Evolutionary conservation across 2,329 filamentous ascomycete genomes (phyloP).

Genomic region (Calonectria multiphialidica): DNA sequence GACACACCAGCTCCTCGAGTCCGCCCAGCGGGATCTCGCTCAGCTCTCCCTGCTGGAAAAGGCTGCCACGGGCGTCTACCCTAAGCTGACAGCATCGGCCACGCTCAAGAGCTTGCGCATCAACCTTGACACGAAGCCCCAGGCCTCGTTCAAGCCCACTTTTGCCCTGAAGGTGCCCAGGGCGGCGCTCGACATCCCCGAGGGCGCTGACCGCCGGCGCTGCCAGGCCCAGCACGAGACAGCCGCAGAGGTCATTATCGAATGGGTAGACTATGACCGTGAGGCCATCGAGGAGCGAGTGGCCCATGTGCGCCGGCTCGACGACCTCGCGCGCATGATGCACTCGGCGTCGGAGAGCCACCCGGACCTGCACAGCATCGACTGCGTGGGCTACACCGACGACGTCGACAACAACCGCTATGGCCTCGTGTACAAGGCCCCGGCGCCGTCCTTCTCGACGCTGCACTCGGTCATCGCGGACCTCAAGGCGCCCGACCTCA

Average conservation of each 20-base stretch:
- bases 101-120: conserved; percentile 60
- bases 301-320: conserved; percentile 57
- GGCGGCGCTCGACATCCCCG: conserved; percentile 43
- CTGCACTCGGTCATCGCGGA: conserved; percentile 55
- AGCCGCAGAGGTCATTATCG: conserved; percentile 53
- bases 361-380: conserved; percentile 60
- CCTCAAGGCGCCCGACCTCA: conserved; percentile 59
- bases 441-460: conserved; percentile 51
- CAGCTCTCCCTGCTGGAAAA: conserved; percentile 57
- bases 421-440: conserved; percentile 57
- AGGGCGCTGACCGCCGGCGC: conserved; percentile 32
- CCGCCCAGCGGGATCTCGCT: conserved; percentile 55
- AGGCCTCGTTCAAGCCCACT: conserved; percentile 55
- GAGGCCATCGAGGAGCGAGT: conserved; percentile 56
- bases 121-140: conserved; percentile 58
- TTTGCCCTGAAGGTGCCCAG: conserved; percentile 55
- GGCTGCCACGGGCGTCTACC: conserved; percentile 56
- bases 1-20: conserved; percentile 60
- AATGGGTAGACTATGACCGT: conserved; percentile 60
- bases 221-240: conserved; percentile 50
- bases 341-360: conserved; percentile 58
- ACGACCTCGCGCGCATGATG: conserved; percentile 61
- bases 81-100: conserved; percentile 56
- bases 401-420: conserved; percentile 53
- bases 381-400: conserved; percentile 61